phyloP scores from a whole-genome alignment of 371 early-diverging fungal genomes.

The Mucor circinelloides region DNA sequence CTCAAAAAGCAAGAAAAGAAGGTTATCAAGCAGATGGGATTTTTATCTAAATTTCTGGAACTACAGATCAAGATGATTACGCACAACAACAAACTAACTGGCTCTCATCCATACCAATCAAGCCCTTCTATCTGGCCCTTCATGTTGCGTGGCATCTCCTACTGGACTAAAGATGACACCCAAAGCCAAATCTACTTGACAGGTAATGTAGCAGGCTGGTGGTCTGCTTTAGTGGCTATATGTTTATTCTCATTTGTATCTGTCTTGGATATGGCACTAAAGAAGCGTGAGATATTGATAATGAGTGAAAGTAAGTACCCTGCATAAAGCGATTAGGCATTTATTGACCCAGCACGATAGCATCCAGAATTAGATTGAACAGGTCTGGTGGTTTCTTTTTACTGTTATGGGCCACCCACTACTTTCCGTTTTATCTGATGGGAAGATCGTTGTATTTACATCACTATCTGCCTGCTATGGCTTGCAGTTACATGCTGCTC shows the following conservation, averaged over 20 bases:
- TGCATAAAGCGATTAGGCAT: constrained; percentile 79
- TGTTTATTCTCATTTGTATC: constrained; percentile 62
- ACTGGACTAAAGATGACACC: constrained; percentile 75
- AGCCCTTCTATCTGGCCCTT: constrained; percentile 86
- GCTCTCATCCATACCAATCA: constrained; percentile 91
- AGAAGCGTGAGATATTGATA: constrained; percentile 52
- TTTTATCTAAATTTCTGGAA: constrained; percentile 84
- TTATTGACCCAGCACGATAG: constrained; percentile 55
- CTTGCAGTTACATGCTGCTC: constrained; percentile 74
- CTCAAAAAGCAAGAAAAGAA: constrained; percentile 33
- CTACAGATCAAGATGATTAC: constrained; percentile 85
- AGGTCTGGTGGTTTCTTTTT: constrained; percentile 88
- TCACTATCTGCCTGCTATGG: constrained; percentile 95
- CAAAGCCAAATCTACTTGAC: constrained; percentile 88
- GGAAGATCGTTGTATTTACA: constrained; percentile 95
- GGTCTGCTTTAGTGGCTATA: constrained; percentile 70
- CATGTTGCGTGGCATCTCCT: constrained; percentile 88
- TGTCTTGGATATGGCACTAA: constrained; percentile 60
- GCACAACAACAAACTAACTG: constrained; percentile 85
- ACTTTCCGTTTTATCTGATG: constrained; percentile 96
- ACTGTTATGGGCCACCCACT: constrained; percentile 91
- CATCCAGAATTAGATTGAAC: constrained; percentile 58
- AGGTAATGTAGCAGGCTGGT: constrained; percentile 97
- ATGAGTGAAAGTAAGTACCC: constrained; percentile 63
- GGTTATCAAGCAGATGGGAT: constrained; percentile 55